Evolutionary conservation across 176 grass and related monocot species (phyloP), one percentile per base, ranked within the genome.

Genomic region (Ananas comosus): DNA sequence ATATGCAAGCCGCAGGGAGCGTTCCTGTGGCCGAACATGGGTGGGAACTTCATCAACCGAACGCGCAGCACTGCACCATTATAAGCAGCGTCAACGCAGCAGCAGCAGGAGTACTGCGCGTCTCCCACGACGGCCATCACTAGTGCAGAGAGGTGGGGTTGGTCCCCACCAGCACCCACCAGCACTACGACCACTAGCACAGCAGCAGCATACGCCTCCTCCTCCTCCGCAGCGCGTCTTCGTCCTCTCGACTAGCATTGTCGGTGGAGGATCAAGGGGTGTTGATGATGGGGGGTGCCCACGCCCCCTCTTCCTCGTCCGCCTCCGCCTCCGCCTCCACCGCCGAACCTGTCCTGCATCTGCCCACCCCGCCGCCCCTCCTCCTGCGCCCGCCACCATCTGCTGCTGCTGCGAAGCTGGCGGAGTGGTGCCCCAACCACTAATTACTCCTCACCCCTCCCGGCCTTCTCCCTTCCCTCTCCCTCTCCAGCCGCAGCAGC

Each of bases 1-100:
- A 79, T 83, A 25, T 82, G 85, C 83, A 83, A 86, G 16, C 74
- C 69, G 16, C 70, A 77, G 63, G 69, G 77, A 9, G 42, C 80
- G n/a, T 83, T 86, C 63, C 80, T 88, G 78, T 83, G 83, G 83
- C 81, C 81, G 16, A 74, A 70, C 70, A 64, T 79, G 51, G 68
- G 59, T 21, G n/a, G 71, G 68, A 70, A 81, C 49, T 24, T 42
- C 33, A 42, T 42, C 33, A 70, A 64, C 74, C 74, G 29, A 85
- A 70, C 50, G 56, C n/a, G 70, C 29, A 73, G 49, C 22, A 50
- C 67, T 76, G 78, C 78, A 85, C 72, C 33, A 42, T 42, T 42
- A 42, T 42, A 42, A 78, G 49, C 22, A 56, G 50, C 33, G 33
- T 42, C 0, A 42, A 42, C 78, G 22, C 22, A 76, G 69, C 80